phyloP scores from a whole-genome alignment of 257 asterid species.

The Solanum corneliomulleri region DNA sequence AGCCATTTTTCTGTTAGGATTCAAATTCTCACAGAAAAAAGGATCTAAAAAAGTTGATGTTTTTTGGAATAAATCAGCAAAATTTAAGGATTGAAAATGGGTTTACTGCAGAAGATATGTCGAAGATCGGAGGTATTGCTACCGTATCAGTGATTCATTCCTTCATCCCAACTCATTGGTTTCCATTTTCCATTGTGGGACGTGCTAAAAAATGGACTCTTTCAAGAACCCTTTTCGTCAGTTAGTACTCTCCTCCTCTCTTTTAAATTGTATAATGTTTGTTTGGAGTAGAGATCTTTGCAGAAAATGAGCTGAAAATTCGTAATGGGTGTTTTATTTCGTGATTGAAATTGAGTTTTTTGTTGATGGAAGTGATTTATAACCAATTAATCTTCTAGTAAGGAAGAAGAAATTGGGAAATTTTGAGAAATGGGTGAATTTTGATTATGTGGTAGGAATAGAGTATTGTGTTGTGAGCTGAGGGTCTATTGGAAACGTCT shows the following conservation, averaged over 20 bases:
- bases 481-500: neutral
- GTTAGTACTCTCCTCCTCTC: slow-evolving; percentile 32
- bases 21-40: neutral
- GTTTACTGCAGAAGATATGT: slow-evolving; percentile 65
- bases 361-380: neutral
- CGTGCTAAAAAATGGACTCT: slow-evolving; percentile 99
- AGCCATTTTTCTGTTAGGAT: neutral
- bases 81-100: slow-evolving; percentile 15
- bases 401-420: neutral
- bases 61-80: neutral
- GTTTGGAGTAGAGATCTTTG: neutral
- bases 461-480: neutral
- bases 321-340: neutral
- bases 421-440: neutral
- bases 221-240: slow-evolving; percentile 85
- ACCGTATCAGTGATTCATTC: slow-evolving; percentile 89
- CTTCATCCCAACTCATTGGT: slow-evolving; percentile 95
- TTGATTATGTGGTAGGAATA: neutral
- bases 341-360: neutral
- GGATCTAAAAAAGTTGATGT: neutral
- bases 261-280: neutral
- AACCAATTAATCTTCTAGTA: neutral
- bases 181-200: slow-evolving; percentile 91
- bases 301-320: neutral
- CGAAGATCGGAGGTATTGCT: slow-evolving; percentile 92